Evolutionary conservation across 2,329 filamentous ascomycete genomes (phyloP), one percentile per base, ranked within the genome.

Genomic region (Alternaria ventricosa): DNA sequence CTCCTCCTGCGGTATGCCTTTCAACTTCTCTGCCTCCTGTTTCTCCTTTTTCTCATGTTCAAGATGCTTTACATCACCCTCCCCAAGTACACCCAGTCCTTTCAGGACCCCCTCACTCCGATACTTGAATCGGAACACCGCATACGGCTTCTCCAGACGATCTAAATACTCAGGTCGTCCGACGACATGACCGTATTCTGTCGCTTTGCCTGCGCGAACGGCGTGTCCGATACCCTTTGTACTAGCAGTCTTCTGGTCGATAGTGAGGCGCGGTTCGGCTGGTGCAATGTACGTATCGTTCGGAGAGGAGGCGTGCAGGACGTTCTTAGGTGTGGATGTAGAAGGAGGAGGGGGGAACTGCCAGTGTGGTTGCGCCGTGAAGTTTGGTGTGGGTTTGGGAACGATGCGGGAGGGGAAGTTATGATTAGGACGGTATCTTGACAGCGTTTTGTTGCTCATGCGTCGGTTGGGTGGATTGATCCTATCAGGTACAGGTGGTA

Each of bases 51-150:
- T 11, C 1, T 10, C 11, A 13, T 28, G 11, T 6, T 8, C n/a
- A 46, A 3, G 15, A 23, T 20, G 3, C 13, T 20, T 22, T n/a
- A 13, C 15, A 2, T 10, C n/a, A 4, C 13, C 25, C 18, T 18
- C 30, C 3, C 65, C 67, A 50, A 82, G 69, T 30, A 83, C 76
- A 45, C 73, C 36, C 36, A 41, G 2, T 1, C 36, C 66, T 64
- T 78, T 72, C 30, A 84, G 67, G 15, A 73, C 60, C 3, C 51
- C 55, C 50, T 60, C 61, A 18, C 75, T 79, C 3, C 83, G 78
- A 61, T 84, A 85, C 57, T 82, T 82, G 78, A 85, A 85, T n/a
- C 78, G 77, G 69, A 85, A 85, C 11, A 84, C 79, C 0, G 82
- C 83, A 61, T 83, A 85, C 23, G 78, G 75, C 15, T 57, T 68